Evolutionary conservation across 768 basidiomycete species (phyloP).

Genomic region (Tulasnella sp.): DNA sequence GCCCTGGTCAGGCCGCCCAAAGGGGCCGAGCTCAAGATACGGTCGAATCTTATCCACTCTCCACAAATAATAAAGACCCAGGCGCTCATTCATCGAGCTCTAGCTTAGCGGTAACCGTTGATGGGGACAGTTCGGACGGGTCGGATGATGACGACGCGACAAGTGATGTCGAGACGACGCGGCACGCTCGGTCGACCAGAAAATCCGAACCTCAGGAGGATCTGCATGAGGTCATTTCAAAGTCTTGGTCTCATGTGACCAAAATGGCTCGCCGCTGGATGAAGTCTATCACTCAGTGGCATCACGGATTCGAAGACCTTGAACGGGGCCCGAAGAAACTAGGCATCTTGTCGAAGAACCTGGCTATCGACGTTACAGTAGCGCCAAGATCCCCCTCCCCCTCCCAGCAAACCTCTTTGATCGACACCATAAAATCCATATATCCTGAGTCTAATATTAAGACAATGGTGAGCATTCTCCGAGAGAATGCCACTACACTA

Average conservation of each 20-base stretch:
- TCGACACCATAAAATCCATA: background rate
- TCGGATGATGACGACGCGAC: background rate
- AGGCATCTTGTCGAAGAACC: background rate
- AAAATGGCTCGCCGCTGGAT: background rate
- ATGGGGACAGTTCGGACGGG: background rate
- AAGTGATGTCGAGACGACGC: background rate
- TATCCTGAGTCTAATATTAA: too few species aligned
- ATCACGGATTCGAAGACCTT: background rate
- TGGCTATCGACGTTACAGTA: background rate
- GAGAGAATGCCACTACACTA: too few species aligned
- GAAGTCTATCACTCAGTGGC: background rate
- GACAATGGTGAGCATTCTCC: too few species aligned
- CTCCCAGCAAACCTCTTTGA: background rate
- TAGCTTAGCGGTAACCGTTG: background rate
- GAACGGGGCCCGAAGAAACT: background rate
- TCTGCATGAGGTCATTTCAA: background rate
- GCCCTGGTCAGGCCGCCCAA: background rate
- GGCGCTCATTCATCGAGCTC: background rate
- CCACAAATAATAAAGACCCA: background rate
- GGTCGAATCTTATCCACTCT: background rate
- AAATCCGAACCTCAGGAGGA: background rate
- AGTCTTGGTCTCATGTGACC: background rate
- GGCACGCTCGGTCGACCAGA: background rate
- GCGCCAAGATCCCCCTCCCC: background rate
- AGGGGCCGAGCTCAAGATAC: background rate